Percentiles rank a stretch among this genome's conserved stretches.
These are phyloP conservation scores for Delonix regia DNA, from an alignment of 306 rosid genomes.

Conservation along the genomic window DNA sequence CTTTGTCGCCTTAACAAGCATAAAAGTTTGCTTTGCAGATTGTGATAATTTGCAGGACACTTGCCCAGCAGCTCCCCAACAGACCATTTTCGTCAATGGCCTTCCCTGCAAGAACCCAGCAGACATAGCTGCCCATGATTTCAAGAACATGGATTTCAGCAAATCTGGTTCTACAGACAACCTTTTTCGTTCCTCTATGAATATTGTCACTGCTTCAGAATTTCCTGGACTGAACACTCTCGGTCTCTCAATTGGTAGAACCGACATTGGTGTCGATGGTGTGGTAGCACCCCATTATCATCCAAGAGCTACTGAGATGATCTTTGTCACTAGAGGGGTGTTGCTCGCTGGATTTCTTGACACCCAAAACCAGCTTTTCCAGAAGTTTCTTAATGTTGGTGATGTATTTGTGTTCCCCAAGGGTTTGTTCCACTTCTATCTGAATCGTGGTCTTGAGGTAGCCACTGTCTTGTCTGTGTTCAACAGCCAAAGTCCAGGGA, in stretches of 20 bases:
- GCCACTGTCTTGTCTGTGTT: constrained; percentile 65
- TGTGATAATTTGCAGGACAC: constrained; percentile 63
- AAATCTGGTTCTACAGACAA: constrained; percentile 42
- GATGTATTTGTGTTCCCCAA: constrained; percentile 80
- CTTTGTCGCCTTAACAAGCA: constrained; percentile 35
- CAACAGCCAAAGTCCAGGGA: constrained; percentile 80
- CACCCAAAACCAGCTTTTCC: constrained; percentile 59
- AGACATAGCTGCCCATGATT: constrained; percentile 56
- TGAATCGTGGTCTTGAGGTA: constrained; percentile 52
- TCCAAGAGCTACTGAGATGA: constrained; percentile 82
- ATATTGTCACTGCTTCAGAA: constrained; percentile 59
- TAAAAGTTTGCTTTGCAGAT: constrained; percentile 48
- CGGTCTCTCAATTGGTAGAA: constrained; percentile 76
- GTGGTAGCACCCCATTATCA: constrained; percentile 58
- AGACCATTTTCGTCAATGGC: constrained; percentile 73
- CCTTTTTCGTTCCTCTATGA: constrained; percentile 48
- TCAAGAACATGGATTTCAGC: constrained; percentile 53
- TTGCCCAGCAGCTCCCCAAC: constrained; percentile 63
- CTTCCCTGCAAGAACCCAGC: constrained; percentile 72
- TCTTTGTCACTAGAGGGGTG: constrained; percentile 64
- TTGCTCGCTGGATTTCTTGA: constrained; percentile 71
- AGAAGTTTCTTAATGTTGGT: constrained; percentile 49
- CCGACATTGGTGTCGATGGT: constrained; percentile 57
- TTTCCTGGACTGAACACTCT: constrained; percentile 76
- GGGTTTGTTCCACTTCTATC: constrained; percentile 69